Evolutionary conservation across 306 rosid species (phyloP).

Genomic region (Corylus avellana): DNA sequence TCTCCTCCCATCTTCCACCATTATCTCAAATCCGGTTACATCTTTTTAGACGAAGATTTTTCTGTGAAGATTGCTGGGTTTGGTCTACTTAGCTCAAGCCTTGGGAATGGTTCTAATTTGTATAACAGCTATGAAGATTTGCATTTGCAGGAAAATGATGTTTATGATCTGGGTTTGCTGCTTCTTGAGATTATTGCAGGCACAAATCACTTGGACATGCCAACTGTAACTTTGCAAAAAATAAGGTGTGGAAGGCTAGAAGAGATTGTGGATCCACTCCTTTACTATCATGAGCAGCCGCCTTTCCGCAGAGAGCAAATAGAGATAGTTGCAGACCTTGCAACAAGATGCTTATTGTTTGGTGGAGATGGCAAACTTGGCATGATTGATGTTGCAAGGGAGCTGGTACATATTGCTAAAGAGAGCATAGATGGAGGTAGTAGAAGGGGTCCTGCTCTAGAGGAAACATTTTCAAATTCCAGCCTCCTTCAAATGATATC

Average conservation of each 20-base stretch:
- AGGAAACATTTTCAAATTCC: constrained; percentile 94
- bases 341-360: constrained; percentile 79
- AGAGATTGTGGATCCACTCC: constrained; percentile 77
- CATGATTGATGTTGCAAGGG: constrained; percentile 76
- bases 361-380: constrained; percentile 82
- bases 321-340: constrained; percentile 81
- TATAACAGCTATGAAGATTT: constrained; percentile 31
- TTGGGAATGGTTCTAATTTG: constrained; percentile 33
- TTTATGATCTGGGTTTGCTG: constrained; percentile 73
- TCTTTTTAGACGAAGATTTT: constrained; percentile 61
- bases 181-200: constrained; percentile 85
- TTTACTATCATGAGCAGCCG: constrained; percentile 71
- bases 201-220: constrained; percentile 58
- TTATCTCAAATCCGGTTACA: constrained; percentile 61
- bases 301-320: constrained; percentile 61
- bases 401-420: constrained; percentile 52
- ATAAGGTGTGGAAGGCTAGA: constrained; percentile 73
- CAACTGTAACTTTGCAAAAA: constrained; percentile 58
- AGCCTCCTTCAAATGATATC: constrained; percentile 99
- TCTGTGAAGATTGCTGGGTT: constrained; percentile 76
- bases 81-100: constrained; percentile 38
- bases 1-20: constrained; percentile 84
- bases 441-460: constrained; percentile 54
- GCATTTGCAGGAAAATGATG: constrained; percentile 55
- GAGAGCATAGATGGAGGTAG: constrained; percentile 55